Base-by-base conservation (phyloP, 257 asterid species). In the Capsicum rhomboideum region DNA sequence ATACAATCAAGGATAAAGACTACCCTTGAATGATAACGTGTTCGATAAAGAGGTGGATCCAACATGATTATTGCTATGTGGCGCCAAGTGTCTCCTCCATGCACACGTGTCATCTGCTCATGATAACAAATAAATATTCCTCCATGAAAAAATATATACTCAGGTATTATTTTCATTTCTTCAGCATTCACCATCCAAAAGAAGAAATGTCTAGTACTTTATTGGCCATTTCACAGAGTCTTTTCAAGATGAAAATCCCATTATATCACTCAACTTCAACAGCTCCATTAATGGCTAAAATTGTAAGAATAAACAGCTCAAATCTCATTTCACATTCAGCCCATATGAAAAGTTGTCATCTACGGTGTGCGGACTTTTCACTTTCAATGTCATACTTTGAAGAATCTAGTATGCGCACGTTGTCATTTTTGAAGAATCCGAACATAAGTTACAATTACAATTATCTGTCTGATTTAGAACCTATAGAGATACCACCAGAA, bases 401-500 rank as follows among this genome's bases (percentile, higher is more conserved):
- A 31, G 37, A 31, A 31, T 31, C 37, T 31, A 4, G 4, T 4
- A 31, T 31, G 37, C 8, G 5, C 9, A 0, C 44, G 44, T 40
- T 40, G 44, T 3, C 1, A 40, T 6, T 40, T 40, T 40, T 40
- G 7, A 40, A 40, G 44, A 40, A 6, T 40, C 5, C 8, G 9
- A 6, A 6, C 44, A 40, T 40, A 40, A 40, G 8, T 40, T 40
- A 40, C 44, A 0, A 10, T 10, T 10, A 49, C 53, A 49, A 2
- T 26, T 9, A 64, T 9, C 46, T 31, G 16, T 66, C 14, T 18
- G 17, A 18, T 37, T 68, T 68, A 4, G 52, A 68, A 18, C 78
- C 28, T 18, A 10, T 37, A 68, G 78, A 68, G 78, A 68, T 68
- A 4, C 78, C 96, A 17, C 90, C 91, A 2, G 93, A 90, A 84